Base-by-base conservation (phyloP, 257 asterid genomes). In the Nicotiana tabacum region DNA sequence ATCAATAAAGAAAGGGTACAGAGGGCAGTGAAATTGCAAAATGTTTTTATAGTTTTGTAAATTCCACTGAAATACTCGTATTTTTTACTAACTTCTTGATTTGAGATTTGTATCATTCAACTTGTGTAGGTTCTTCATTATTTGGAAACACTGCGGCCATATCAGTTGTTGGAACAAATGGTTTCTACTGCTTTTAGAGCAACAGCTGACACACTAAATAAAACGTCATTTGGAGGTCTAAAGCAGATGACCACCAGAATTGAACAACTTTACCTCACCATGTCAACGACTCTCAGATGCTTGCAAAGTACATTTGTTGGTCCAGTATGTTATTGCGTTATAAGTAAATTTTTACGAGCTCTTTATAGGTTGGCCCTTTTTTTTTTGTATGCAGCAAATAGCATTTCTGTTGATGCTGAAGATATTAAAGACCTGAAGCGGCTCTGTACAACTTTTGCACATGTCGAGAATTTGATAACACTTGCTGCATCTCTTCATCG, bases 131-230 rank as follows among this genome's bases (percentile, higher is more conserved):
- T 86, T 89, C 97, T 95, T 83, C 99, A 95, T 89, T 93, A 92
- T 91, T 86, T 95, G 94, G 99, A 95, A 87, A 95, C 99, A 2
- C 77, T 93, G 81, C 90, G 91, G 17, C 90, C 98, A 21, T 87
- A 85, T 83, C 92, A 90, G 51, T 85, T 96, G 87, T 92, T 96
- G 89, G 98, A 87, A 84, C 94, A 96, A 89, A 92, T 96, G 97
- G 89, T 96, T 60, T 92, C 94, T 85, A 87, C 98, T 81, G 94
- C 98, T 87, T 93, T 93, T 85, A 89, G 92, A 84, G 98, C 98
- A 46, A 91, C 98, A 65, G 95, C 97, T 1, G 97, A 93, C 88
- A 93, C 98, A 32, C 89, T 96, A 83, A 85, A 90, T 81, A 93
- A 61, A 85, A 90, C 97, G 53, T 85, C 95, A 27, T 93, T 87